These are phyloP conservation scores for Bisporella sp. DNA, from an alignment of 2,329 filamentous ascomycete genomes.

Conservation along the genomic window DNA sequence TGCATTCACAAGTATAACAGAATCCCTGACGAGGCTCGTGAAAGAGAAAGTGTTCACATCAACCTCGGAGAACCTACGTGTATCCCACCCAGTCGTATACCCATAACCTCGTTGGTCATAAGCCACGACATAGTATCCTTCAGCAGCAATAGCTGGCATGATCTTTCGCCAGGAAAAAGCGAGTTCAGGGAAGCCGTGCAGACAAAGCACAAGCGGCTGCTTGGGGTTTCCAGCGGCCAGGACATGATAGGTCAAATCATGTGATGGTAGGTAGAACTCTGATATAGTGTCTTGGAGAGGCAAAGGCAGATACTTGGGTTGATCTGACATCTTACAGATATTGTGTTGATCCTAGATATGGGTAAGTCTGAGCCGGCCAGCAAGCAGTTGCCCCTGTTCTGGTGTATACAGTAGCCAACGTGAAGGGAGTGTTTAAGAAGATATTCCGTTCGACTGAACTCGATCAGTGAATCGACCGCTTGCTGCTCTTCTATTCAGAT, in stretches of 20 bases:
- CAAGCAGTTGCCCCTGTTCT: too few species aligned
- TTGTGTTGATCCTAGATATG: too few species aligned
- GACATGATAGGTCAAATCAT: conserved; percentile 54
- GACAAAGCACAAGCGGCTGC: conserved; percentile 51
- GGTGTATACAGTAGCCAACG: too few species aligned
- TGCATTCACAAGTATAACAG: conserved; percentile 52
- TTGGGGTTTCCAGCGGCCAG: conserved; percentile 42
- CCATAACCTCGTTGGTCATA: conserved; percentile 64
- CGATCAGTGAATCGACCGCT: too few species aligned
- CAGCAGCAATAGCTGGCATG: conserved; percentile 47
- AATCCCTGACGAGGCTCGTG: conserved; percentile 53
- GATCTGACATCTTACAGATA: too few species aligned
- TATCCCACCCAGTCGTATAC: conserved; percentile 55
- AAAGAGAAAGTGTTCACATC: conserved; percentile 50
- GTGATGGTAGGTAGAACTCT: conserved; percentile 50
- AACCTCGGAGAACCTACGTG: conserved; percentile 39
- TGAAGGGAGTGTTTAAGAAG: too few species aligned
- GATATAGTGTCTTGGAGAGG: conserved; percentile 48
- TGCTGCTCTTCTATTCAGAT: too few species aligned
- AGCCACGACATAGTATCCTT: conserved; percentile 59
- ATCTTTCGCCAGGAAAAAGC: conserved; percentile 64
- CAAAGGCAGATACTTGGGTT: not conserved
- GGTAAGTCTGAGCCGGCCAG: too few species aligned
- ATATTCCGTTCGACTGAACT: too few species aligned
- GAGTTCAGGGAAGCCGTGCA: conserved; percentile 62